A percentile compares a stretch with the other conserved stretches of the same genome.
These are phyloP conservation scores for Tylopilus vinaceipallidus DNA, from an alignment of 768 basidiomycete genomes.

Conservation along the genomic window DNA sequence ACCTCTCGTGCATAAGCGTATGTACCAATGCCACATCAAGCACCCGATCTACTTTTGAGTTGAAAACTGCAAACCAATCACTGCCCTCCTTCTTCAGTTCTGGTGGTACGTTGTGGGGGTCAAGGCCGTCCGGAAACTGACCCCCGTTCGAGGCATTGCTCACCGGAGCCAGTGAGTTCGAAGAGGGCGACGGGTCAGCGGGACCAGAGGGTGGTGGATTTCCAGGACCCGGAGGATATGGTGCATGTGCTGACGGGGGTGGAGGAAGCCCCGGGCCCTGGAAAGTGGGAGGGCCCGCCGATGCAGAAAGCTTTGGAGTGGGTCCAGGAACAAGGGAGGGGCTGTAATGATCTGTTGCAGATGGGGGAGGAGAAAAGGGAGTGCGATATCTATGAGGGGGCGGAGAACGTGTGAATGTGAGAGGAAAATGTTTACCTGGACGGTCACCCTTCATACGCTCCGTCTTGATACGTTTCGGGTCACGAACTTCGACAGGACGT, in stretches of 20 bases:
- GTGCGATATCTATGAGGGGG: slow-evolving; percentile 33
- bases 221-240: slow-evolving; percentile 32
- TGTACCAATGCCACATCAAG: slow-evolving; percentile 82
- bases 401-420: slow-evolving; percentile 26
- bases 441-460: slow-evolving; percentile 47
- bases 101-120: slow-evolving; percentile 33
- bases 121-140: slow-evolving; percentile 36
- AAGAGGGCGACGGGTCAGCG: slow-evolving; percentile 23
- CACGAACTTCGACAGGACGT: slow-evolving; percentile 47
- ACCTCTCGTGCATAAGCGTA: slow-evolving; percentile 91
- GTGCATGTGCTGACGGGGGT: slow-evolving; percentile 31
- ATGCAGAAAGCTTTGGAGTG: slow-evolving; percentile 36
- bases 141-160: slow-evolving; percentile 28
- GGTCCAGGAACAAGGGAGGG: slow-evolving; percentile 38
- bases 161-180: slow-evolving; percentile 25
- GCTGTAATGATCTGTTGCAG: slow-evolving; percentile 34
- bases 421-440: slow-evolving; percentile 36
- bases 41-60: slow-evolving; percentile 71
- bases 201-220: slow-evolving; percentile 33
- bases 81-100: slow-evolving; percentile 58
- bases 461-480: slow-evolving; percentile 60
- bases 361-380: slow-evolving; percentile 25
- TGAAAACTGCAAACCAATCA: slow-evolving; percentile 91
- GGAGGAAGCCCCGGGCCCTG: slow-evolving; percentile 38
- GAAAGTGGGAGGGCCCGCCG: slow-evolving; percentile 30